phyloP scores from a whole-genome alignment of 805 yeast species.

The Zygosaccharomyces gambellarensis region DNA sequence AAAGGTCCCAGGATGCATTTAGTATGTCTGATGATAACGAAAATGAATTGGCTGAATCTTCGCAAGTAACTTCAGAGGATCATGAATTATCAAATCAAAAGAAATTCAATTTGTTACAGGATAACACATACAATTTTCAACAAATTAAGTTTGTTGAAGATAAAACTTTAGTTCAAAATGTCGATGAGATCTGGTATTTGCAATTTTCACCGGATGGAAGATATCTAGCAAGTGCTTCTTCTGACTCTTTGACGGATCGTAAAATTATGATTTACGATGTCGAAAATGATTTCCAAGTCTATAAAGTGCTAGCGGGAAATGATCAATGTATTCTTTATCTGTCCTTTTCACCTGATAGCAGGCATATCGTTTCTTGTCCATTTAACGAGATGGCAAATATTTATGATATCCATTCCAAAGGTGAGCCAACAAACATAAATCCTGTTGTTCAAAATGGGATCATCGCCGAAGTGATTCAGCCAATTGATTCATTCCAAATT shows the following conservation, averaged over 20 bases:
- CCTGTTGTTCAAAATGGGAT: constrained; percentile 13
- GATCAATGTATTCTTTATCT: constrained; percentile 56
- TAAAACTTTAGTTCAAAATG: constrained; percentile 40
- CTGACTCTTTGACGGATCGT: constrained; percentile 44
- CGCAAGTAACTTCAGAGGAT: not conserved
- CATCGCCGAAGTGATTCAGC: constrained; percentile 29
- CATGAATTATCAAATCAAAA: not conserved
- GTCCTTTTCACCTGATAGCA: constrained; percentile 73
- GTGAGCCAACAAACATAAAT: constrained; percentile 19
- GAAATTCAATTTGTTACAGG: constrained; percentile 20
- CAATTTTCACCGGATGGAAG: constrained; percentile 74
- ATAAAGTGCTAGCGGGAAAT: constrained; percentile 41
- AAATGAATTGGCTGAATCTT: constrained; percentile 1
- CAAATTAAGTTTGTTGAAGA: constrained; percentile 20
- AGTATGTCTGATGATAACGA: constrained; percentile 31
- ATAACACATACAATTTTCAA: constrained; percentile 18
- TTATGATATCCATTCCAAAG: constrained; percentile 53
- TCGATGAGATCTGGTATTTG: constrained; percentile 79
- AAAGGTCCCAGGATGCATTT: constrained; percentile 36
- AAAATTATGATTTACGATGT: constrained; percentile 64
- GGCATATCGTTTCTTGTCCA: constrained; percentile 62
- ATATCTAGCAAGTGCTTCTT: constrained; percentile 70
- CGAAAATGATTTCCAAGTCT: constrained; percentile 38
- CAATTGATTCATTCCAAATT: constrained; percentile 26
- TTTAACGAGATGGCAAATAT: constrained; percentile 65